phyloP scores from a whole-genome alignment of 306 rosid species.

The Quercus gilva region DNA sequence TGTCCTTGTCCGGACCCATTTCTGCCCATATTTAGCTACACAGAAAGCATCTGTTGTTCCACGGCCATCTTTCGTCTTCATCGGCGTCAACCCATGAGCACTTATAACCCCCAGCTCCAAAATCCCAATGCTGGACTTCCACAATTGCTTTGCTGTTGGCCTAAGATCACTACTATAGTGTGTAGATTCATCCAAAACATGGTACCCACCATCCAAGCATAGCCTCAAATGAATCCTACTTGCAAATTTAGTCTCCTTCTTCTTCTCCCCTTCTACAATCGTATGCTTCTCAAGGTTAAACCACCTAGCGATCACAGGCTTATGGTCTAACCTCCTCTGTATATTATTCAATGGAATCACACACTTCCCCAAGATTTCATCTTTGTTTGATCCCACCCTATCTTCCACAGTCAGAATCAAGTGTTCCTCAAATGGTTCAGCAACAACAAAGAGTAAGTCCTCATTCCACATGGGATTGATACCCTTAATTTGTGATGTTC shows the following conservation, averaged over 20 bases:
- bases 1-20: slow-evolving; percentile 87
- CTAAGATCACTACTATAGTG: slow-evolving; percentile 90
- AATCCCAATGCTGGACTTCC: slow-evolving; percentile 77
- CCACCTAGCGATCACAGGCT: slow-evolving; percentile 83
- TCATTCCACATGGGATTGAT: slow-evolving; percentile 88
- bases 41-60: slow-evolving; percentile 83
- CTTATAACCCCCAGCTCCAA: slow-evolving; percentile 81
- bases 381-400: slow-evolving; percentile 62
- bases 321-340: slow-evolving; percentile 82
- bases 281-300: slow-evolving; percentile 76
- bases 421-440: slow-evolving; percentile 87
- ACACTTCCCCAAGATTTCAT: slow-evolving; percentile 77
- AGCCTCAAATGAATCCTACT: slow-evolving; percentile 81
- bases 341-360: slow-evolving; percentile 66
- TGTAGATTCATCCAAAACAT: slow-evolving; percentile 92
- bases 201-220: slow-evolving; percentile 94
- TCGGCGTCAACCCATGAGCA: slow-evolving; percentile 73
- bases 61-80: slow-evolving; percentile 76
- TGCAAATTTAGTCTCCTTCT: slow-evolving; percentile 71
- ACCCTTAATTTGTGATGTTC: slow-evolving; percentile 56
- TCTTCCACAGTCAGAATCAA: slow-evolving; percentile 76
- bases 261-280: slow-evolving; percentile 58
- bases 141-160: slow-evolving; percentile 88
- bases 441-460: slow-evolving; percentile 74
- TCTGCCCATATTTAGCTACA: slow-evolving; percentile 86